Base-by-base conservation (phyloP, 2,329 filamentous ascomycete genomes). In the Fusarium poae region DNA sequence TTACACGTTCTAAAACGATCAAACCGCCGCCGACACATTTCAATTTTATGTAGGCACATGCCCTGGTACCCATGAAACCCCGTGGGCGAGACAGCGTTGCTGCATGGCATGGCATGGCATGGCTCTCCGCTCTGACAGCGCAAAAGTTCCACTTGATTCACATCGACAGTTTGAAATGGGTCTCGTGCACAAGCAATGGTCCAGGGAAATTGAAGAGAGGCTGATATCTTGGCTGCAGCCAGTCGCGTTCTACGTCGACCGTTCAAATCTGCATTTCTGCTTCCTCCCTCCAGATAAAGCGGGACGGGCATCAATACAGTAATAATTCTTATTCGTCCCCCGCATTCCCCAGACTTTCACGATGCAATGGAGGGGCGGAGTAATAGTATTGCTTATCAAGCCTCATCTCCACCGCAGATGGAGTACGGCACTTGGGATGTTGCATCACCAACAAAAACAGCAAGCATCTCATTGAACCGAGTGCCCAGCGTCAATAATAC, bases 131-230 rank as follows among this genome's bases (percentile, higher is more conserved):
- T 68, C 45, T 48, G 49, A 45, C 32, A 32, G 40, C 25, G 56
- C 68, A 71, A 71, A 71, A 71, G 68, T 71, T 68, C 68, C 68
- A 57, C 62, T 64, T 56, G 56, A 51, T 46, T 55, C 55, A 50
- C 48, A 51, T 62, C 35, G 13, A 58, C 39, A 35, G 44, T 23
- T 65, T 49, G 54, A 50, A 43, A 55, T 45, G 37, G 57, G 57
- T 55, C 66, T 67, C 66, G 50, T 69, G 66, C 66, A 44, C 34
- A 44, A 53, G 16, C 29, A 66, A 62, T 50, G 51, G 52, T 46
- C 29, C 50, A 39, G 32, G 44, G n/a, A 62, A 23, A 25, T 62
- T 11, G 23, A 56, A 25, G 48, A 34, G 27, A 62, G 43, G 46
- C 51, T 55, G 64, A 46, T 51, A 64, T 54, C 57, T 54, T 58